Conservation (phyloP, 305 asterid genomes). For the Fraxinus floribunda region DNA sequence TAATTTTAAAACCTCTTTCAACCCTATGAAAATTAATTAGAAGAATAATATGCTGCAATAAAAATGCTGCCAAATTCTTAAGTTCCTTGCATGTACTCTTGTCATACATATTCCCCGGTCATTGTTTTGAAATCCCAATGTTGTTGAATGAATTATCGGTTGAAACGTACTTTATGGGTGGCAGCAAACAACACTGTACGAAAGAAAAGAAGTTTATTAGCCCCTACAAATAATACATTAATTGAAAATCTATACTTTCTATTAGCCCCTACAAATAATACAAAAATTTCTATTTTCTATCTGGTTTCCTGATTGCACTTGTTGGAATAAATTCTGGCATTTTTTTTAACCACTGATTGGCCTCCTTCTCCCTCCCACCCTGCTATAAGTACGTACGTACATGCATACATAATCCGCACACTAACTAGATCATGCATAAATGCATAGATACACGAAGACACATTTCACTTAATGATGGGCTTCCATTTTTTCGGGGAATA, state of each 20-base stretch:
- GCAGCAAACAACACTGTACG: background rate
- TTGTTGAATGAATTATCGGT: background rate
- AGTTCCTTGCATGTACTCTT: background rate
- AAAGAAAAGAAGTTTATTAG: background rate
- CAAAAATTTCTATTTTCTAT: background rate
- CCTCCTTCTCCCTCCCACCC: background rate
- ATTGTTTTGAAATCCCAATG: background rate
- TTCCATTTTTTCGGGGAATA: background rate
- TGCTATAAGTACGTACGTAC: background rate
- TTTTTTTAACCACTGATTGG: background rate
- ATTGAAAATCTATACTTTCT: background rate
- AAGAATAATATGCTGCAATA: background rate
- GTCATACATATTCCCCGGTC: background rate
- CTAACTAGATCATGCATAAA: background rate
- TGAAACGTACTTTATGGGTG: background rate
- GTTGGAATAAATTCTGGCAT: background rate
- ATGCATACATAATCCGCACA: background rate
- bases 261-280: background rate
- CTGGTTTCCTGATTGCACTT: background rate
- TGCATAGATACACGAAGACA: background rate
- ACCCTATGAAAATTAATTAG: background rate
- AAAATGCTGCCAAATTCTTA: background rate
- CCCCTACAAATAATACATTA: background rate
- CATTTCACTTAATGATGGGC: background rate
- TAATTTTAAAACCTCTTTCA: background rate